Evolutionary conservation across 2,329 filamentous ascomycete species (phyloP).

Genomic region (Cadophora sp.): DNA sequence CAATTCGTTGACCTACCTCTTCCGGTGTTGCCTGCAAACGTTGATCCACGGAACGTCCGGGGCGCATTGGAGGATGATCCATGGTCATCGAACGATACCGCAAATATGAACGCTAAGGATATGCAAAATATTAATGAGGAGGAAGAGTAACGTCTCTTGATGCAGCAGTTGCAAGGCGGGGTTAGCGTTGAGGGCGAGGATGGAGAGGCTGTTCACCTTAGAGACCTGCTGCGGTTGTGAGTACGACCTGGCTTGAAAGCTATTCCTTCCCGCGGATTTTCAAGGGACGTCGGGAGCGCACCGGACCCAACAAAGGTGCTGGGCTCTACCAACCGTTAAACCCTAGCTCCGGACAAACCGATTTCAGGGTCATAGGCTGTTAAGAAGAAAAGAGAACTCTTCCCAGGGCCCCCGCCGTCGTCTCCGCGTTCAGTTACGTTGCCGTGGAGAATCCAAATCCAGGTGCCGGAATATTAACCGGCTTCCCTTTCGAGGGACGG

Average conservation of each 20-base stretch:
- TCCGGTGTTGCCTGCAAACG: background rate
- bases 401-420: no score
- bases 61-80: background rate
- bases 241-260: no score
- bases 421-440: no score
- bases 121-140: background rate
- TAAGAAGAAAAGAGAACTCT: no score
- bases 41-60: background rate
- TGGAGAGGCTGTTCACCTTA: no score
- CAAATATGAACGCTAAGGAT: background rate
- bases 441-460: conserved; percentile 49
- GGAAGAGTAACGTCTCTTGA: conserved; percentile 2
- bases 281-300: no score
- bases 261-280: no score
- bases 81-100: background rate
- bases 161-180: conserved; percentile 1
- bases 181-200: background rate
- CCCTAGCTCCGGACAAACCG: no score
- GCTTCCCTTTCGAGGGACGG: conserved; percentile 49
- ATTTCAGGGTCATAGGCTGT: no score
- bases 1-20: background rate
- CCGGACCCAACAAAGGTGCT: no score
- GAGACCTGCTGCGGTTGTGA: no score
- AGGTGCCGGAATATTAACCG: conserved; percentile 53
- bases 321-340: no score